These are phyloP conservation scores for Coniella lustricola DNA, from an alignment of 2,329 filamentous ascomycete species.

Conservation along the genomic window DNA sequence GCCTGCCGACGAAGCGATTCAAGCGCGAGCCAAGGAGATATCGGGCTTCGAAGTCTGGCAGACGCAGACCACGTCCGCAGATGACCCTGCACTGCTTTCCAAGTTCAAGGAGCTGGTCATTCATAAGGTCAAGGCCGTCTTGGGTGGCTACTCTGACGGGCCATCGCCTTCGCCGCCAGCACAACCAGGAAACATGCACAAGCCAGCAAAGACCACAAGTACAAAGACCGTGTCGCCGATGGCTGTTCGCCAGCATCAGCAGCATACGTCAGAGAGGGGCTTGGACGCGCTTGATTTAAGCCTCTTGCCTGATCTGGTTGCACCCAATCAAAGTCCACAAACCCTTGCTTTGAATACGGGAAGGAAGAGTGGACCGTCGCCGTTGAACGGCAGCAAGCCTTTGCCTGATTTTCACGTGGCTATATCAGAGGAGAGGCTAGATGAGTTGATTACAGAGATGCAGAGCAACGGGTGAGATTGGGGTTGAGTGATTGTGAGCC, in stretches of 20 bases:
- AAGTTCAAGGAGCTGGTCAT: conserved; percentile 46
- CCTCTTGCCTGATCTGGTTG: conserved; percentile 5
- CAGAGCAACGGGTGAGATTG: not conserved
- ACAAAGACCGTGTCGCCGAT: not conserved
- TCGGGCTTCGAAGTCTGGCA: conserved; percentile 26
- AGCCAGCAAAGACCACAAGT: not conserved
- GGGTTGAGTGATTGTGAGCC: not conserved
- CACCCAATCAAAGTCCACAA: not conserved
- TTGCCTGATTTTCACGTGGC: conserved; percentile 9
- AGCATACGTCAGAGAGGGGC: conserved; percentile 6
- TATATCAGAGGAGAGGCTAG: conserved; percentile 13
- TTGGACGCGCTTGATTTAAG: conserved; percentile 15
- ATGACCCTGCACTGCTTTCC: conserved; percentile 43
- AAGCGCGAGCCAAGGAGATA: conserved; percentile 41
- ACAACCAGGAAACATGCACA: not conserved
- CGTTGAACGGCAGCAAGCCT: not conserved
- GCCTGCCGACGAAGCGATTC: conserved; percentile 42
- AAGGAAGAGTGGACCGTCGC: conserved; percentile 4
- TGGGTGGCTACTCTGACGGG: conserved; percentile 3
- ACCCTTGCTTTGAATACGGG: no score
- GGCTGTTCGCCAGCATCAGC: no score
- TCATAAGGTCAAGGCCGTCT: conserved; percentile 20
- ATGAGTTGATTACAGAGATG: conserved; percentile 10
- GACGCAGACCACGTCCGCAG: conserved; percentile 41
- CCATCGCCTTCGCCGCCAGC: no score